A percentile compares a stretch with the other conserved stretches of the same genome.
Evolutionary conservation across 129 eudicot genomes (phyloP).

Genomic region (Centella asiatica): DNA sequence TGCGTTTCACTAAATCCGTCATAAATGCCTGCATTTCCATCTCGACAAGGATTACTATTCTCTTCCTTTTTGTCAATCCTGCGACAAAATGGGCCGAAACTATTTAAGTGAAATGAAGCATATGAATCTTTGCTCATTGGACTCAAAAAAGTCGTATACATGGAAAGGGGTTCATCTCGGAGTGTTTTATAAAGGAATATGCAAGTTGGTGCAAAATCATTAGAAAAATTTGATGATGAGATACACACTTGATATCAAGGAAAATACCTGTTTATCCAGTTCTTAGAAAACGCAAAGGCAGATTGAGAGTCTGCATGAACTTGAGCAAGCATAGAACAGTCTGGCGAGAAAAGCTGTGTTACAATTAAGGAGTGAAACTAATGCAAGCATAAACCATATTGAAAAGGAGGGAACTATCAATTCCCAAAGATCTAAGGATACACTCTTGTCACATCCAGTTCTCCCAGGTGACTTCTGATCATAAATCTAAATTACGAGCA

Average conservation of each 20-base stretch:
- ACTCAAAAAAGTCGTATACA: neutral
- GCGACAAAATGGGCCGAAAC: constrained; percentile 14
- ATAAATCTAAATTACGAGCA: constrained; percentile 44
- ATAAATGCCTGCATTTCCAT: constrained; percentile 30
- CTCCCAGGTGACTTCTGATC: constrained; percentile 51
- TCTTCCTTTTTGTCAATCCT: constrained; percentile 56
- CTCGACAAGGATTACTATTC: constrained; percentile 22
- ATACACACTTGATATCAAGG: neutral
- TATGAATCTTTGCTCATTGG: neutral
- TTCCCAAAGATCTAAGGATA: constrained; percentile 26
- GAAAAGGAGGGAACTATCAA: constrained; percentile 2
- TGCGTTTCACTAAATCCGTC: constrained; percentile 89
- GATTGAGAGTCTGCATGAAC: constrained; percentile 46
- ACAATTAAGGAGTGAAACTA: constrained; percentile 22
- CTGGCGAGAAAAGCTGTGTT: constrained; percentile 48
- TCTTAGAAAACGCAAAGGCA: constrained; percentile 43
- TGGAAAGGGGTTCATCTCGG: no score
- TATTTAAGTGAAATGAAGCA: neutral
- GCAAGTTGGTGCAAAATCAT: no score
- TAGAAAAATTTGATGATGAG: neutral
- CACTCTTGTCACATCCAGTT: constrained; percentile 38
- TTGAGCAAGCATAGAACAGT: constrained; percentile 42
- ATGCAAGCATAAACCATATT: constrained; percentile 1
- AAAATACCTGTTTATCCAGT: constrained; percentile 65
- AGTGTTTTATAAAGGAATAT: no score